Base-by-base conservation (phyloP, 495 filamentous ascomycete genomes). In the Lasiosphaeria miniovina region DNA sequence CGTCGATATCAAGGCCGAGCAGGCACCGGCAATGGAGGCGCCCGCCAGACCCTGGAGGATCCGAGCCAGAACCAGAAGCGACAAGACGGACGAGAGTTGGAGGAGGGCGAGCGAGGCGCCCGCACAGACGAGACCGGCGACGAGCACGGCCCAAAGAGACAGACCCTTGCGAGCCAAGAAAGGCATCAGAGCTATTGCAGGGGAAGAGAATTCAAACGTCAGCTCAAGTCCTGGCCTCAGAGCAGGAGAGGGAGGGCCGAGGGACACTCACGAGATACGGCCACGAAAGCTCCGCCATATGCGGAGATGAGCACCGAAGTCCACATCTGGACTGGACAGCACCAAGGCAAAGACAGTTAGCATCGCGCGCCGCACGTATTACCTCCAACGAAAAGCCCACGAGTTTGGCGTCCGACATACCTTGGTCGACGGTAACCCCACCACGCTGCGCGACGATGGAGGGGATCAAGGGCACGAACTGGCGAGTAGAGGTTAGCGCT, bases 241-340 rank as follows among this genome's bases (percentile, higher is more conserved):
- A 46, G 15, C 5, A 46, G 14, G 41, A 8, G 32, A 15, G 10
- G 48, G 6, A 7, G 4, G 6, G 3, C 24, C n/a, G 6, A 54
- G 24, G 33, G 43, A 11, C 6, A 62, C 69, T 57, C 50, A 71
- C 69, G 68, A 43, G 67, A 70, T 31, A 63, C 54, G 2, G 61
- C 68, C 0, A 65, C 67, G 32, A 65, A 62, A 9, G 68, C 65
- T 15, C 67, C 69, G 17, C 68, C 69, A 57, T 70, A 65, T 6
- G 68, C 60, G 11, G 67, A 55, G 33, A 72, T 50, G 32, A 70
- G 60, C 14, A 72, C 59, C 3, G 69, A 66, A 6, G 57, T 64
- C 65, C 68, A 65, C 49, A 72, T 62, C 59, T 70, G 69, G 9
- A 68, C 63, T 70, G 4, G 1, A 6, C 1, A 14, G 24, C 17